A percentile compares a stretch with the other conserved stretches of the same genome.
Conservation (phyloP, 2,329 filamentous ascomycete species). For the Pseudonectria buxi region DNA sequence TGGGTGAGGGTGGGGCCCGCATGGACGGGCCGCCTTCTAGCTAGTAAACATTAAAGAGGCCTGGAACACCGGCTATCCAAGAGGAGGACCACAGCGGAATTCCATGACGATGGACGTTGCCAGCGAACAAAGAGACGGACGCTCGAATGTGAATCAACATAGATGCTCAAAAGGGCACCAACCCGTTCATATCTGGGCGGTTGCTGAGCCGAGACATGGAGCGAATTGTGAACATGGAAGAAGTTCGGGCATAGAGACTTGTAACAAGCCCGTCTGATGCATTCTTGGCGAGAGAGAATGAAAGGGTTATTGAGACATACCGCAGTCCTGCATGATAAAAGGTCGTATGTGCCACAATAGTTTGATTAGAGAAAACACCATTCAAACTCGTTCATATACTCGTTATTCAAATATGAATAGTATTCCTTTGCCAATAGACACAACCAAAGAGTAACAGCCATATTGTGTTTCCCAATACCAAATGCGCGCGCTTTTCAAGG, state of each 20-base stretch:
- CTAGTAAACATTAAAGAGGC: conserved; percentile 34
- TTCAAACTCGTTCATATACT: conserved; percentile 4
- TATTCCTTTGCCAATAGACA: too few species aligned
- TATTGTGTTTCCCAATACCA: too few species aligned
- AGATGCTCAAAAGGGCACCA: conserved; percentile 24
- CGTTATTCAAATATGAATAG: too few species aligned
- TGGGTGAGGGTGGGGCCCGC: conserved; percentile 16
- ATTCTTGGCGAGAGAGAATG: conserved; percentile 36
- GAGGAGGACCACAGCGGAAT: too few species aligned
- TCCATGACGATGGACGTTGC: too few species aligned
- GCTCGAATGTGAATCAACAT: too few species aligned
- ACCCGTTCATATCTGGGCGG: conserved; percentile 35
- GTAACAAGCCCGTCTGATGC: conserved; percentile 35
- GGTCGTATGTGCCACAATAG: too few species aligned
- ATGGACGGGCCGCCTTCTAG: conserved; percentile 31
- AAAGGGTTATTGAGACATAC: conserved; percentile 24
- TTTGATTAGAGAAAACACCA: too few species aligned
- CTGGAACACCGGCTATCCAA: conserved; percentile 29
- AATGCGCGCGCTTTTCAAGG: too few species aligned
- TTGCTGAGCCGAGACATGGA: conserved; percentile 27
- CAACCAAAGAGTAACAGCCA: too few species aligned
- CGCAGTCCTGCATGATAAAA: conserved; percentile 1
- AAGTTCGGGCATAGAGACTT: conserved; percentile 31
- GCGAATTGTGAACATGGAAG: conserved; percentile 29
- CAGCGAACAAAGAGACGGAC: too few species aligned